Percentiles rank a stretch among this genome's conserved stretches.
Conservation (phyloP, 345 rosid genomes). For the Aurinia saxatilis region DNA sequence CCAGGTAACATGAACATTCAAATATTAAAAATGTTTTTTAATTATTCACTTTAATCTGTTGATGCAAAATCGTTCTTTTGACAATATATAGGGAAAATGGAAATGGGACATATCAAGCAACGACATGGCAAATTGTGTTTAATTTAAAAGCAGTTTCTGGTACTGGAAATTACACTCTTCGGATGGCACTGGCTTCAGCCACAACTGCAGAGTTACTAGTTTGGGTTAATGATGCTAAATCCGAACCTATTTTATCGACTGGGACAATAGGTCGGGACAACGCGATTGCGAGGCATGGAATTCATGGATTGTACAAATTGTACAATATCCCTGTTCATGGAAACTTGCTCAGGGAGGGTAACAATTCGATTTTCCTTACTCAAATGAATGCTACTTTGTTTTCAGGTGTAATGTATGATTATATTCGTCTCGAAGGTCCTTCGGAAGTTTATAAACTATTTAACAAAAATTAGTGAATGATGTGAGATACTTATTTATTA, state of each 20-base stretch:
- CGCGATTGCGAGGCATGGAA: conserved; percentile 33
- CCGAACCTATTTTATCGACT: conserved; percentile 12
- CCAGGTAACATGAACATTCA: conserved; percentile 32
- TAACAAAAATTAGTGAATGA: neutral
- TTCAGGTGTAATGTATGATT: conserved; percentile 72
- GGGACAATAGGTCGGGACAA: conserved; percentile 23
- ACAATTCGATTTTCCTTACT: conserved; percentile 53
- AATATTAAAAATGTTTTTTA: neutral
- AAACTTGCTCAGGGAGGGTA: conserved; percentile 29
- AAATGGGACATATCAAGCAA: conserved; percentile 25
- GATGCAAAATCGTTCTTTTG: neutral
- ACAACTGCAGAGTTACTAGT: conserved; percentile 32
- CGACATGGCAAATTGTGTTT: conserved; percentile 70
- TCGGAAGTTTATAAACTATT: neutral
- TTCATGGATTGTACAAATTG: conserved; percentile 37
- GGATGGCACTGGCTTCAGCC: conserved; percentile 73
- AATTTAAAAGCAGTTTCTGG: conserved; percentile 25
- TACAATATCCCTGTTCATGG: conserved; percentile 38
- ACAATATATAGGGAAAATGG: conserved; percentile 31
- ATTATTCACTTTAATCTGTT: neutral
- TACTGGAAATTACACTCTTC: conserved; percentile 48
- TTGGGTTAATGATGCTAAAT: conserved; percentile 11
- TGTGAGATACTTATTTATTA: neutral
- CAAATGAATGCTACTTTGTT: conserved; percentile 33
- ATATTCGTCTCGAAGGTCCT: conserved; percentile 75